Conservation (phyloP, 805 yeast species). For the Yarrowia sp. region DNA sequence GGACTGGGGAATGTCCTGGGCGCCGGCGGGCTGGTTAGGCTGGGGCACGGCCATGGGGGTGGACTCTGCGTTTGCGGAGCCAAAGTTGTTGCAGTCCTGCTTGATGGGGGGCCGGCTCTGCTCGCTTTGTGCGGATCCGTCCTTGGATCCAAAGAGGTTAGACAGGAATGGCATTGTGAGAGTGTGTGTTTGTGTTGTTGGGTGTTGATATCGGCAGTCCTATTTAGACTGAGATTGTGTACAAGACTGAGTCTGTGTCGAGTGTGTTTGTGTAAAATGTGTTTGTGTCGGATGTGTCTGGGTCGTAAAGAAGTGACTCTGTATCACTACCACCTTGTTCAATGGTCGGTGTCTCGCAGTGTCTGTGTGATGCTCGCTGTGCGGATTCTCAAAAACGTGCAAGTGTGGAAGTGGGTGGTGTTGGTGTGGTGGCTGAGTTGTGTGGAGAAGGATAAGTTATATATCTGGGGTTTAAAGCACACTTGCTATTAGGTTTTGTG, state of each 20-base stretch:
- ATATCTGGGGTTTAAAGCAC: conserved; percentile 22
- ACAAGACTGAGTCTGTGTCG: too few relatives aligned
- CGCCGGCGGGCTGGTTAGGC: neutral
- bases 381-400: neutral
- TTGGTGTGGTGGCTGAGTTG: neutral
- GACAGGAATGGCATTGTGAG: conserved; percentile 17
- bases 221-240: too few relatives aligned
- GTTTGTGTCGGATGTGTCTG: neutral
- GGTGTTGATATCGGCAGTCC: too few relatives aligned
- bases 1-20: neutral
- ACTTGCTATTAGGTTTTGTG: conserved; percentile 13
- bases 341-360: neutral
- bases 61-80: conserved; percentile 21
- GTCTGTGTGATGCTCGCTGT: neutral
- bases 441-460: conserved; percentile 21
- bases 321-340: neutral
- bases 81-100: conserved; percentile 15
- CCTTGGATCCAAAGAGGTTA: conserved; percentile 19
- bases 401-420: neutral
- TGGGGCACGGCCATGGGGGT: conserved; percentile 25
- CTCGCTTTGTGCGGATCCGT: neutral
- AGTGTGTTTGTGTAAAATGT: neutral
- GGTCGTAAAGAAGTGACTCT: neutral
- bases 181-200: neutral
- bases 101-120: conserved; percentile 10